Conservation (phyloP, 176 grass and related monocot species). For the Puya raimondii region DNA sequence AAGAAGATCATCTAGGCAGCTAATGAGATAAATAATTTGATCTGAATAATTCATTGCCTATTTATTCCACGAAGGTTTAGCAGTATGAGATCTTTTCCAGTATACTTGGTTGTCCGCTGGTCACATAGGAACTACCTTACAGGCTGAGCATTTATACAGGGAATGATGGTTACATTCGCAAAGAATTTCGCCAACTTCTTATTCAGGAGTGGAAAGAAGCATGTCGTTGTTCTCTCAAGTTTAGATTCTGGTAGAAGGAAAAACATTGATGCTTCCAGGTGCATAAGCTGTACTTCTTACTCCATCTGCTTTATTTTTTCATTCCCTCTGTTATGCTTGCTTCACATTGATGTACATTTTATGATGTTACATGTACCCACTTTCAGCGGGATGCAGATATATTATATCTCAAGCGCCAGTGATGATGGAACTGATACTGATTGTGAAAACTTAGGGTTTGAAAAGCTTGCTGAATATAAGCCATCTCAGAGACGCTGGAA, state of each 20-base stretch:
- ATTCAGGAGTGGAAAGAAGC: slow-evolving; percentile 52
- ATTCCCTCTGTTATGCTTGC: not conserved
- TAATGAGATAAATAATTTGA: too few relatives aligned
- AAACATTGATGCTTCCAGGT: slow-evolving; percentile 83
- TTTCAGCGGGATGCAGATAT: slow-evolving; percentile 59
- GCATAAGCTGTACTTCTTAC: slow-evolving; percentile 16
- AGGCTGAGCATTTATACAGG: slow-evolving; percentile 22
- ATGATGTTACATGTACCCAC: too few relatives aligned
- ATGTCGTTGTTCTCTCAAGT: slow-evolving; percentile 87
- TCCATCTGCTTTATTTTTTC: not conserved
- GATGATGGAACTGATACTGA: slow-evolving; percentile 64
- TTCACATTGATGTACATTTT: too few relatives aligned
- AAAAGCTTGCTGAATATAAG: slow-evolving; percentile 72
- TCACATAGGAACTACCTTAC: too few relatives aligned
- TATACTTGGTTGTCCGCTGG: too few relatives aligned
- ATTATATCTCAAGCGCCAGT: slow-evolving; percentile 65
- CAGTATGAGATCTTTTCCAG: too few relatives aligned
- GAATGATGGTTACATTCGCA: slow-evolving; percentile 88
- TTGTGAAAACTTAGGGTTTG: slow-evolving; percentile 73
- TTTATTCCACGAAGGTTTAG: too few relatives aligned
- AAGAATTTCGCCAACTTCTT: slow-evolving; percentile 61
- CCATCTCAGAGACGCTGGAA: slow-evolving; percentile 54
- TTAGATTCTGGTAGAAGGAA: slow-evolving; percentile 83
- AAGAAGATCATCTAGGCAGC: too few relatives aligned
- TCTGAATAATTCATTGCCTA: too few relatives aligned